Evolutionary conservation across 495 filamentous ascomycete species (phyloP).

Genomic region (Hyaloscypha hepaticicola): DNA sequence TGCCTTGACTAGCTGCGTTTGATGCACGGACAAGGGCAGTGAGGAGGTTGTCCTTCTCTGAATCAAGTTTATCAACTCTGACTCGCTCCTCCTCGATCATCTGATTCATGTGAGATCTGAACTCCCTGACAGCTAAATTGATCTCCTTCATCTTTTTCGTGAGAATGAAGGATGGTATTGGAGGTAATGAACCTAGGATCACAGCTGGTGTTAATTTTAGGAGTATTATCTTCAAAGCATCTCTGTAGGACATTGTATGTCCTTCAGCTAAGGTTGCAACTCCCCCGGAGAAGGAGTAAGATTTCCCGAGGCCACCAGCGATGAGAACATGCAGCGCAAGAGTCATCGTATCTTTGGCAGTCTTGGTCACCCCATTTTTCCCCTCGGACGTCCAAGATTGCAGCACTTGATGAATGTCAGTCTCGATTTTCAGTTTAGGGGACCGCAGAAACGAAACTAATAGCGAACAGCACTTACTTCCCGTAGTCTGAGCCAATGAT

Average conservation of each 20-base stretch:
- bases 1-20: constrained; percentile 13
- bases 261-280: constrained; percentile 16
- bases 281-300: constrained; percentile 34
- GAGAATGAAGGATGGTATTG: constrained; percentile 31
- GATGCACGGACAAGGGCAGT: constrained; percentile 36
- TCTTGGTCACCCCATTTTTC: constrained; percentile 17
- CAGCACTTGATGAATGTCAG: constrained; percentile 14
- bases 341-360: constrained; percentile 33
- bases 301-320: constrained; percentile 36
- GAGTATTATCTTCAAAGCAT: constrained; percentile 36
- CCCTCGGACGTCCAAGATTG: constrained; percentile 34
- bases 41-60: constrained; percentile 38
- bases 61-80: constrained; percentile 4
- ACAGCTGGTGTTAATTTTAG: constrained; percentile 38
- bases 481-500: constrained; percentile 37
- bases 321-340: constrained; percentile 40
- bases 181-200: constrained; percentile 26
- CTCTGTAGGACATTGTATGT: constrained; percentile 33
- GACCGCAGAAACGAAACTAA: background rate
- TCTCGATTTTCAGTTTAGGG: background rate
- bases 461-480: constrained; percentile 19
- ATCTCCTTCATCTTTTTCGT: constrained; percentile 31
- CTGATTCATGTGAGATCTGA: constrained; percentile 33
- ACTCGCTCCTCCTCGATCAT: constrained; percentile 21
- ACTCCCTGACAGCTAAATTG: constrained; percentile 33